Percentiles rank a stretch among this genome's conserved stretches.
Conservation (phyloP, 2,329 filamentous ascomycete species). For the Ophiostoma sp. region DNA sequence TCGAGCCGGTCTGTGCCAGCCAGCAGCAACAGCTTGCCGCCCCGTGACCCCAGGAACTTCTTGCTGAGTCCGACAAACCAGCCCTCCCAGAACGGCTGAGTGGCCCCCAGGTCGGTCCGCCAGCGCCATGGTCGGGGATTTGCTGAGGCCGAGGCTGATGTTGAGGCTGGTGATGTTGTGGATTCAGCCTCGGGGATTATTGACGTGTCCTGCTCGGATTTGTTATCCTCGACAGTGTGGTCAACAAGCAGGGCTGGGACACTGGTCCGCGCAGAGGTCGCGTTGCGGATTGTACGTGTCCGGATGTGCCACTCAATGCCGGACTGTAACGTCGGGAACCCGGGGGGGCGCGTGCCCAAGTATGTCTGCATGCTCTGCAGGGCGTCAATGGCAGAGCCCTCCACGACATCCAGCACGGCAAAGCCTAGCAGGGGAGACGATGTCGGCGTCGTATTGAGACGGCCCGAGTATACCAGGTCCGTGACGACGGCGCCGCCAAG, state of each 20-base stretch:
- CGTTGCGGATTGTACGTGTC: slow-evolving; percentile 79
- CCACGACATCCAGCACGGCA: slow-evolving; percentile 88
- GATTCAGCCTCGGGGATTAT: background rate
- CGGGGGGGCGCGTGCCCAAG: slow-evolving; percentile 69
- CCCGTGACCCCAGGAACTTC: slow-evolving; percentile 76
- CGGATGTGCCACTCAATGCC: slow-evolving; percentile 93
- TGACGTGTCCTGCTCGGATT: background rate
- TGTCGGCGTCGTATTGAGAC: slow-evolving; percentile 38
- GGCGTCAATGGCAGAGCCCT: slow-evolving; percentile 92
- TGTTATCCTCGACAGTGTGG: slow-evolving; percentile 50
- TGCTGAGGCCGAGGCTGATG: background rate
- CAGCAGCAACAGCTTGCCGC: slow-evolving; percentile 77
- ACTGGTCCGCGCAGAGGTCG: slow-evolving; percentile 74
- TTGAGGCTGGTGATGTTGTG: background rate
- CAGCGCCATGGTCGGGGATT: slow-evolving; percentile 58
- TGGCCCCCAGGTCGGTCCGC: slow-evolving; percentile 77
- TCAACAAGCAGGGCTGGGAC: slow-evolving; percentile 71
- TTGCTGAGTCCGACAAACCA: slow-evolving; percentile 87
- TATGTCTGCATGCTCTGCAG: slow-evolving; percentile 92
- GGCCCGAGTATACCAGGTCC: slow-evolving; percentile 64
- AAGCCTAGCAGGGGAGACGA: slow-evolving; percentile 57
- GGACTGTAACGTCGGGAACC: slow-evolving; percentile 69
- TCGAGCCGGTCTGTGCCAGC: slow-evolving; percentile 87
- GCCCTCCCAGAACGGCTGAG: slow-evolving; percentile 86
- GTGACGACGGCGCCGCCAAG: slow-evolving; percentile 89